Percentiles rank a stretch among this genome's conserved stretches.
phyloP scores from a whole-genome alignment of 768 basidiomycete genomes.

The Albatrellus ellisii region DNA sequence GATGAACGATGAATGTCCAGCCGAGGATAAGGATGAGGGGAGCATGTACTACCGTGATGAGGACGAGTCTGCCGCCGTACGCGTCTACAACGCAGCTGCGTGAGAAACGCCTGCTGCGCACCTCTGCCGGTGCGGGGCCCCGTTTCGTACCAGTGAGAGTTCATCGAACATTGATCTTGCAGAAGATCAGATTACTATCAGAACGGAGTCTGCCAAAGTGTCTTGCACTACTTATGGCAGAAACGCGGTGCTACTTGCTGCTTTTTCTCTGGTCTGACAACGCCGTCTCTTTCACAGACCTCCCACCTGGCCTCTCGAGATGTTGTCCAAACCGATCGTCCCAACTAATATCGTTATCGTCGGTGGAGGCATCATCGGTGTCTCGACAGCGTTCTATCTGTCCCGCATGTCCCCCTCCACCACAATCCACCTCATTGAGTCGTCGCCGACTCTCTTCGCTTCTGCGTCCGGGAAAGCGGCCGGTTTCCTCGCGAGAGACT shows the following conservation, averaged over 20 bases:
- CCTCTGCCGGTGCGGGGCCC: too few species aligned
- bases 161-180: too few species aligned
- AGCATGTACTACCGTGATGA: too few species aligned
- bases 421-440: slow-evolving; percentile 30
- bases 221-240: too few species aligned
- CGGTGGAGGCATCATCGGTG: slow-evolving; percentile 35
- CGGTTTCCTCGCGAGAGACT: slow-evolving; percentile 31
- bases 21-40: not conserved
- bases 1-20: not conserved
- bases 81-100: too few species aligned
- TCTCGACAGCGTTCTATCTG: slow-evolving; percentile 30
- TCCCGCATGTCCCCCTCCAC: slow-evolving; percentile 16
- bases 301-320: not conserved
- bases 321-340: not conserved
- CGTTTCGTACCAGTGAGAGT: too few species aligned
- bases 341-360: slow-evolving; percentile 25
- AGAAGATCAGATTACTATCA: too few species aligned
- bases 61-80: too few species aligned
- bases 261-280: too few species aligned
- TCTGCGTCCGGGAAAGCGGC: slow-evolving; percentile 23
- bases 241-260: too few species aligned
- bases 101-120: too few species aligned
- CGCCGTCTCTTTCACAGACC: not conserved
- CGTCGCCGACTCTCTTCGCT: slow-evolving; percentile 23
- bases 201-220: too few species aligned